Evolutionary conservation across 1,284 basidiomycete genomes (phyloP).

Genomic region (Rhodotorula mucilaginosa): DNA sequence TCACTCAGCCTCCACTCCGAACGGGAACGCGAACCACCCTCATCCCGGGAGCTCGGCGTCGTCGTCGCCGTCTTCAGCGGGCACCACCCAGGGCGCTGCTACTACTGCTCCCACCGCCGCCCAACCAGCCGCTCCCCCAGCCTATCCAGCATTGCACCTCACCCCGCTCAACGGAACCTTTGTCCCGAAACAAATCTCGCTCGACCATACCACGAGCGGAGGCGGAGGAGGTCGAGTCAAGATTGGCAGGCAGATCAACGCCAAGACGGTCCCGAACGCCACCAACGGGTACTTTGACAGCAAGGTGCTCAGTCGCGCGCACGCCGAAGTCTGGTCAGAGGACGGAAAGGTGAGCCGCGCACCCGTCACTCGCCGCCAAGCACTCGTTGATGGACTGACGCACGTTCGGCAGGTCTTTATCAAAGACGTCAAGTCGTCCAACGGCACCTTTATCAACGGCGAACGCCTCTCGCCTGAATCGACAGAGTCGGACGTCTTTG

Average conservation of each 20-base stretch:
- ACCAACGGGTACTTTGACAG: conserved; percentile 96
- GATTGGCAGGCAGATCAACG: conserved; percentile 97
- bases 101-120: not conserved
- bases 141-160: conserved; percentile 65
- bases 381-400: not conserved
- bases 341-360: conserved; percentile 75
- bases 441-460: conserved; percentile 97
- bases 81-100: not conserved
- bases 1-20: too few species aligned
- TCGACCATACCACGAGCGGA: conserved; percentile 56
- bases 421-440: conserved; percentile 97
- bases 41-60: not conserved
- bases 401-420: conserved; percentile 72
- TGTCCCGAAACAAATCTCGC: conserved; percentile 89
- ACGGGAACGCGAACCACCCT: too few species aligned
- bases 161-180: conserved; percentile 97
- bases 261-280: conserved; percentile 90
- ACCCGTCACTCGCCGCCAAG: too few species aligned
- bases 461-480: conserved; percentile 87
- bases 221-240: conserved; percentile 65
- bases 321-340: conserved; percentile 98
- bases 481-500: conserved; percentile 86
- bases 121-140: not conserved
- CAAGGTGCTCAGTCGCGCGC: conserved; percentile 91
- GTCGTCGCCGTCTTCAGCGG: not conserved